A percentile compares a stretch with the other conserved stretches of the same genome.
Evolutionary conservation across 1,284 basidiomycete species (phyloP).

Genomic region (Takashimella tepidaria): DNA sequence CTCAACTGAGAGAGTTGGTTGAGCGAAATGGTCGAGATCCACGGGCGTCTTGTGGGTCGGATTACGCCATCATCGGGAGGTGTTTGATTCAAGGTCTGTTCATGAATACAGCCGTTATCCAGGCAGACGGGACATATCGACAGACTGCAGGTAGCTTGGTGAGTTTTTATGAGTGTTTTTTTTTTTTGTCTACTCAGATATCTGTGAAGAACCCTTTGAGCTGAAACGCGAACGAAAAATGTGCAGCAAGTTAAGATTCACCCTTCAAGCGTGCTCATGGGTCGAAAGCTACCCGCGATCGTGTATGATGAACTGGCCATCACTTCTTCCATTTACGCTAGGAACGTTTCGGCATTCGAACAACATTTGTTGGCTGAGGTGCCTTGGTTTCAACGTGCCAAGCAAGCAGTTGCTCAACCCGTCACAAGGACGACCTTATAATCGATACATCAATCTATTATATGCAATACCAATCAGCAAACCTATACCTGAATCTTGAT

Average conservation of each 20-base stretch:
- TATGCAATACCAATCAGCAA: too few species aligned
- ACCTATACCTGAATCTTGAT: too few species aligned
- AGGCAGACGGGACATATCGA: conserved; percentile 75
- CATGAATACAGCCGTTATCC: conserved; percentile 74
- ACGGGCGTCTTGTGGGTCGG: conserved; percentile 55
- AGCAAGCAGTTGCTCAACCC: conserved; percentile 5
- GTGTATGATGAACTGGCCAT: conserved; percentile 84
- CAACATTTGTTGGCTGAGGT: conserved; percentile 54
- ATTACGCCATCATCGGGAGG: conserved; percentile 59
- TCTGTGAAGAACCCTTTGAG: background rate
- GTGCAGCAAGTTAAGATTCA: conserved; percentile 86
- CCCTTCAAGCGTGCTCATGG: conserved; percentile 70
- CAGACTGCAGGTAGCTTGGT: conserved; percentile 74
- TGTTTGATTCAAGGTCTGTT: conserved; percentile 69
- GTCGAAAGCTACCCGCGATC: conserved; percentile 75
- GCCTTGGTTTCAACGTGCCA: conserved; percentile 40
- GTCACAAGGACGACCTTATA: conserved; percentile 1
- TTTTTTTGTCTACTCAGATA: background rate
- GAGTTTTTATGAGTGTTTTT: conserved; percentile 46
- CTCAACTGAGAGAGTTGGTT: conserved; percentile 70
- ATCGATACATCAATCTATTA: too few species aligned
- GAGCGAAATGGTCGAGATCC: conserved; percentile 59
- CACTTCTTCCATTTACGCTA: conserved; percentile 79
- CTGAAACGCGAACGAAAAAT: too few species aligned
- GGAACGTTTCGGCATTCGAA: conserved; percentile 74